Evolutionary conservation across 2,329 filamentous ascomycete species (phyloP).

Genomic region (Chaetomiaceae sp.): DNA sequence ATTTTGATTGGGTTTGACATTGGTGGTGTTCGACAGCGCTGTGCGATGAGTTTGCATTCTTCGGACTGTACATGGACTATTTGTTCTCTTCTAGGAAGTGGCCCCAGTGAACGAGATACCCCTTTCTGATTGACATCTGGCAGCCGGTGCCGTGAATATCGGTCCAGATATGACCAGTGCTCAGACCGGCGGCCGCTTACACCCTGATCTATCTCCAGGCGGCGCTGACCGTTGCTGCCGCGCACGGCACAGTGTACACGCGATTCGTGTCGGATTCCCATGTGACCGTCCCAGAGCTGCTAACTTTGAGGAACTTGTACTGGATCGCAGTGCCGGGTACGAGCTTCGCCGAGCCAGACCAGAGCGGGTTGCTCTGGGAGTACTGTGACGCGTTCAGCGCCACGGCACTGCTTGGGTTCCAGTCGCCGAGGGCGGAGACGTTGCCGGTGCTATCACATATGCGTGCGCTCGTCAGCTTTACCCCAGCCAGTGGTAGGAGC

Average conservation of each 20-base stretch:
- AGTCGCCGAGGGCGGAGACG: constrained; percentile 39
- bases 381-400: constrained; percentile 44
- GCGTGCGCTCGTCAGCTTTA: not conserved
- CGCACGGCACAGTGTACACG: constrained; percentile 26
- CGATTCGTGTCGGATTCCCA: constrained; percentile 48
- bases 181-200: too few species aligned
- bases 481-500: not conserved
- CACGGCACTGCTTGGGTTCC: constrained; percentile 41
- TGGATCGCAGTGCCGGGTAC: constrained; percentile 40
- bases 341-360: constrained; percentile 42
- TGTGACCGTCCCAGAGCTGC: constrained; percentile 37
- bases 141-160: too few species aligned
- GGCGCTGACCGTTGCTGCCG: constrained; percentile 20
- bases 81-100: too few species aligned
- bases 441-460: constrained; percentile 19
- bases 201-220: constrained; percentile 21
- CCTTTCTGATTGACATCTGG: too few species aligned
- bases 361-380: constrained; percentile 42
- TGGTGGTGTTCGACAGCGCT: too few species aligned
- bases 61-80: too few species aligned
- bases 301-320: constrained; percentile 52
- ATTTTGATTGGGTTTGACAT: too few species aligned
- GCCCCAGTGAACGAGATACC: too few species aligned
- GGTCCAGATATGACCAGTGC: too few species aligned
- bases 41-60: too few species aligned